Evolutionary conservation across 2,329 filamentous ascomycete species (phyloP).

Genomic region (Aspergillus piperis): DNA sequence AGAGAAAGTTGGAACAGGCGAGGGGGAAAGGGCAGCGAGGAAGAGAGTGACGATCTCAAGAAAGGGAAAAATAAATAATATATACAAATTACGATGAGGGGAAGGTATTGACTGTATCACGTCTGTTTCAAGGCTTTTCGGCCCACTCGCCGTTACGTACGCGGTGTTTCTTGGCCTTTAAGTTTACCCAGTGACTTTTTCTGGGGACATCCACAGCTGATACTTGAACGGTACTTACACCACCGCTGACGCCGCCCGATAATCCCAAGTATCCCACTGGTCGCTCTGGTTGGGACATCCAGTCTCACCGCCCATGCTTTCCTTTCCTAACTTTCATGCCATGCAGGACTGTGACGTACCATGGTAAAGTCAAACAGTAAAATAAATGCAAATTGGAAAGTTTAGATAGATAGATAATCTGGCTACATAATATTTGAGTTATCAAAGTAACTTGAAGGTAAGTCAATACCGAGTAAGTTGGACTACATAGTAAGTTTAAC

Average conservation of each 20-base stretch:
- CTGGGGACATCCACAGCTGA: constrained; percentile 3
- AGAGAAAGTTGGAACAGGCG: not conserved
- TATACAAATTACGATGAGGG: constrained; percentile 5
- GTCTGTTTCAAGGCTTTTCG: constrained; percentile 5
- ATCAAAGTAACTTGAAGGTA: not conserved
- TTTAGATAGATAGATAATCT: no score
- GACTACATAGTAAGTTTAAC: no score
- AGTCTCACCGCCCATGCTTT: not conserved
- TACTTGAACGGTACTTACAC: not conserved
- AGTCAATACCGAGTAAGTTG: not conserved
- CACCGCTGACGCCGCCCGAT: not conserved
- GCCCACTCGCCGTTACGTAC: constrained; percentile 8
- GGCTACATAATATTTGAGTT: no score
- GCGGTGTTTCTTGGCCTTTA: not conserved
- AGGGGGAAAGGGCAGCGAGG: constrained; percentile 15
- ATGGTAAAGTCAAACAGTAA: no score
- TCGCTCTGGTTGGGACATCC: not conserved
- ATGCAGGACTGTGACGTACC: not conserved
- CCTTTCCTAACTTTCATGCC: no score
- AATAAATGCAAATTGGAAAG: no score
- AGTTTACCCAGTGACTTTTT: not conserved
- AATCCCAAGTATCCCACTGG: not conserved
- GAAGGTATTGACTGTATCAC: constrained; percentile 5
- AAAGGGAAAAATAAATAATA: not conserved
- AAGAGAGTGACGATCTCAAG: not conserved